A percentile compares a stretch with the other conserved stretches of the same genome.
Evolutionary conservation across 768 basidiomycete genomes (phyloP).

Genomic region (Austroboletus festivus): DNA sequence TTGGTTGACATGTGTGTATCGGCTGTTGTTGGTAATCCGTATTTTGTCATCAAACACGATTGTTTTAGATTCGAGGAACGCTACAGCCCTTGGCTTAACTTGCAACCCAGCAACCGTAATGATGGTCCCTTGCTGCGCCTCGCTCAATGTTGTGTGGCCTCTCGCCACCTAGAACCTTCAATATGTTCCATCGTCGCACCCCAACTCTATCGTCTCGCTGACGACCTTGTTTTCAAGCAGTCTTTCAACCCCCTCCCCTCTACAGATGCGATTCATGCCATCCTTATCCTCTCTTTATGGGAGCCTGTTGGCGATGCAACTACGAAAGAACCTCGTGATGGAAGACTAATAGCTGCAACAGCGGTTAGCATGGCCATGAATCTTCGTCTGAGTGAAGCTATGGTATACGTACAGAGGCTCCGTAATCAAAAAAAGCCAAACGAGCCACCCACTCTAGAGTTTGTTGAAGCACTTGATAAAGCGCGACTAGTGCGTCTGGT

Average conservation of each 20-base stretch:
- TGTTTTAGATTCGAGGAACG: conserved; percentile 38
- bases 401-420: conserved; percentile 31
- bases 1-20: conserved; percentile 39
- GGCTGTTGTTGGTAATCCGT: not conserved
- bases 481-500: conserved; percentile 36
- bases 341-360: conserved; percentile 37
- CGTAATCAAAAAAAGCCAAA: conserved; percentile 28
- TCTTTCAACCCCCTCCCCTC: conserved; percentile 42
- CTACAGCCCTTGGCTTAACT: conserved; percentile 43
- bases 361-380: conserved; percentile 49
- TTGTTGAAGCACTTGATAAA: conserved; percentile 34
- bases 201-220: conserved; percentile 40
- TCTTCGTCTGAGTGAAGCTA: conserved; percentile 38
- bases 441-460: conserved; percentile 26
- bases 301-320: conserved; percentile 37
- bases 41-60: not conserved
- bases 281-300: conserved; percentile 44
- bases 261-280: conserved; percentile 39
- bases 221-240: conserved; percentile 37
- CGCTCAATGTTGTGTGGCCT: conserved; percentile 45
- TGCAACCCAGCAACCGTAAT: conserved; percentile 32
- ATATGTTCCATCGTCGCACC: conserved; percentile 37
- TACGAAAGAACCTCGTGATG: conserved; percentile 35
- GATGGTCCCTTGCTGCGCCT: conserved; percentile 38
- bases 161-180: conserved; percentile 39